Evolutionary conservation across 2,329 filamentous ascomycete genomes (phyloP), one percentile per base, ranked within the genome.

Genomic region (Diplocarpon mali): DNA sequence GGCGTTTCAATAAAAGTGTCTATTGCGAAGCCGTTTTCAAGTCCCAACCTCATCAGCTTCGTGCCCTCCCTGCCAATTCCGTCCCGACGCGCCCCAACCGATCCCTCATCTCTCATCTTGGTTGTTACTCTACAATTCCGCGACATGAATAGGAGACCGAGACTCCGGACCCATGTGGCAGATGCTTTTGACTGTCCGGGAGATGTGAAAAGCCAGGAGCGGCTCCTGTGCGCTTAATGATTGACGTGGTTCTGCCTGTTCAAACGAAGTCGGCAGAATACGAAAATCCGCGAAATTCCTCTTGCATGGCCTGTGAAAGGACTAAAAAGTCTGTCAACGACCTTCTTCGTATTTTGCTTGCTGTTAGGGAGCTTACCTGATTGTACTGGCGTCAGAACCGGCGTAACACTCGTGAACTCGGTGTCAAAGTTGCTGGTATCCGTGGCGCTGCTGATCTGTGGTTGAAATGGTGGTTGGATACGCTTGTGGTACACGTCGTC

Each of bases 391-490:
- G 92, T 98, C 55, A 98, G 74, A 46, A 98, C 92, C 1, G 92
- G 92, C 35, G 92, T 98, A 44, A 98, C 92, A 61, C 90, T 96
- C 1, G 92, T 98, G 63, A 98, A 98, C 64, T 98, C 92, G 38
- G 85, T 87, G 64, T 98, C 92, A 65, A 98, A 98, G 69, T 98
- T 98, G 73, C 89, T 95, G n/a, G 92, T 98, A 69, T 98, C 92
- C 35, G 92, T 95, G 8, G 89, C 77, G 62, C 77, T 93, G 67
- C 84, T 92, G 59, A 98, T 94, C 31, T 78, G 78, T 14, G 92
- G 92, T 65, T 89, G 66, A 70, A 95, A 96, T 0, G 92, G 92
- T 43, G 92, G 84, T 42, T 80, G 76, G 15, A 95, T 79, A 30
- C 87, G 78, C 77, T 96, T 98, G 69, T 95, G 78, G 65, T 95